Evolutionary conservation across 2,329 filamentous ascomycete genomes (phyloP).

Genomic region (Magnaporthiopsis incrustans): DNA sequence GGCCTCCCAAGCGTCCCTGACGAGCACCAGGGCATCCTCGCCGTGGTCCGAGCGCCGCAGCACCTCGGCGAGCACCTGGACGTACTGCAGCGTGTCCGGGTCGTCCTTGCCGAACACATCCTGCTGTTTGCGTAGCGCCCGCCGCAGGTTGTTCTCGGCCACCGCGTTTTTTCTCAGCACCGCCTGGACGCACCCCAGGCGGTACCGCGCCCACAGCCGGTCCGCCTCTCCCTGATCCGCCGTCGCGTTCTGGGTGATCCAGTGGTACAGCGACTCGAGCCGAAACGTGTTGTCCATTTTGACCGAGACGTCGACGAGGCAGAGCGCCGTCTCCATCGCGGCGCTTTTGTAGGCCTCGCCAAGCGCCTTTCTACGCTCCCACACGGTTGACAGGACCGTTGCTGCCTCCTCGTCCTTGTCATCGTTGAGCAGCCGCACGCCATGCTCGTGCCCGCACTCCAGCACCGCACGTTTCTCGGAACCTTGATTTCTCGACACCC

Average conservation of each 20-base stretch:
- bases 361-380: conserved; percentile 8
- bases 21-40: conserved; percentile 4
- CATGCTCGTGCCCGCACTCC: conserved; percentile 8
- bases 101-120: conserved; percentile 6
- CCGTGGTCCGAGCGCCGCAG: conserved; percentile 1
- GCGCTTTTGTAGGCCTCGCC: not conserved
- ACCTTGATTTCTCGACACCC: not conserved
- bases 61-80: conserved; percentile 9
- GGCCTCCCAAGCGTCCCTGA: conserved; percentile 3
- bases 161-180: conserved; percentile 6
- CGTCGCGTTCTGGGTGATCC: conserved; percentile 8
- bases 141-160: conserved; percentile 7
- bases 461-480: conserved; percentile 7
- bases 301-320: conserved; percentile 7
- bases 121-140: conserved; percentile 1
- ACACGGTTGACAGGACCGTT: conserved; percentile 5
- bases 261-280: conserved; percentile 8
- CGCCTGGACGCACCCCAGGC: conserved; percentile 9
- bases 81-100: conserved; percentile 9
- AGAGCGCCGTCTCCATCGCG: conserved; percentile 8
- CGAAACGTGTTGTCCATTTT: conserved; percentile 5
- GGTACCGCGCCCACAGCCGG: conserved; percentile 8
- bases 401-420: conserved; percentile 7
- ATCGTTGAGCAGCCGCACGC: conserved; percentile 2
- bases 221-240: conserved; percentile 5